Percentiles rank a stretch among this genome's conserved stretches.
Conservation (phyloP, 768 basidiomycete species). For the Trametes meyenii region DNA sequence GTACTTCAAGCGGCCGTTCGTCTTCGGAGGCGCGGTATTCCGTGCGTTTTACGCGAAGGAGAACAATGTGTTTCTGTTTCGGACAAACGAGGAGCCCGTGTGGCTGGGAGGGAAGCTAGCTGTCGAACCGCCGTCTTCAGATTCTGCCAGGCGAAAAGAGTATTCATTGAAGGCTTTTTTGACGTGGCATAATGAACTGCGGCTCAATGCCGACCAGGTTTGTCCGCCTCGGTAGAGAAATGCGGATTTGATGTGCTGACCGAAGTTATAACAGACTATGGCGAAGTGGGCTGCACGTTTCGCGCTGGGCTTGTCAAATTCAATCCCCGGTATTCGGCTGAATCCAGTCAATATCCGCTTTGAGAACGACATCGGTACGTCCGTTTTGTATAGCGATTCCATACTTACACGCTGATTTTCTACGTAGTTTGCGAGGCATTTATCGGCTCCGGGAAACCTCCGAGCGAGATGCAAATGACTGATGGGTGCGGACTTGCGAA, state of each 20-base stretch:
- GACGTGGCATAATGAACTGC: conserved; percentile 56
- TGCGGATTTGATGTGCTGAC: neutral
- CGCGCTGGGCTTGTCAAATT: conserved; percentile 63
- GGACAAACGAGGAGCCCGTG: conserved; percentile 50
- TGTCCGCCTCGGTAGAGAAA: conserved; percentile 1
- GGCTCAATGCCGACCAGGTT: conserved; percentile 54
- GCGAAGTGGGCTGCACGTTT: conserved; percentile 69
- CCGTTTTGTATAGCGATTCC: too few relatives aligned
- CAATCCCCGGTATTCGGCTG: conserved; percentile 56
- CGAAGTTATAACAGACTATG: conserved; percentile 45
- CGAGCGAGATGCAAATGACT: conserved; percentile 49
- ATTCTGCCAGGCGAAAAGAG: conserved; percentile 10
- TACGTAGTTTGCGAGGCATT: conserved; percentile 32
- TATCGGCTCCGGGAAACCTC: conserved; percentile 25
- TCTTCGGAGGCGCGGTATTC: conserved; percentile 58
- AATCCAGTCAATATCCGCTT: conserved; percentile 39
- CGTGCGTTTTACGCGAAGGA: conserved; percentile 67
- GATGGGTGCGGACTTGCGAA: conserved; percentile 79
- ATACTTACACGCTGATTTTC: neutral
- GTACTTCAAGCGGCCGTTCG: conserved; percentile 52
- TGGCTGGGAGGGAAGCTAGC: neutral
- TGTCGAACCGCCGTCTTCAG: neutral
- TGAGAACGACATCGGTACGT: conserved; percentile 54
- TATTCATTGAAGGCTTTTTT: conserved; percentile 51
- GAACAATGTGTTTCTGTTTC: conserved; percentile 53